Conservation (phyloP, 176 grass and related monocot species). For the Carex parvula region DNA sequence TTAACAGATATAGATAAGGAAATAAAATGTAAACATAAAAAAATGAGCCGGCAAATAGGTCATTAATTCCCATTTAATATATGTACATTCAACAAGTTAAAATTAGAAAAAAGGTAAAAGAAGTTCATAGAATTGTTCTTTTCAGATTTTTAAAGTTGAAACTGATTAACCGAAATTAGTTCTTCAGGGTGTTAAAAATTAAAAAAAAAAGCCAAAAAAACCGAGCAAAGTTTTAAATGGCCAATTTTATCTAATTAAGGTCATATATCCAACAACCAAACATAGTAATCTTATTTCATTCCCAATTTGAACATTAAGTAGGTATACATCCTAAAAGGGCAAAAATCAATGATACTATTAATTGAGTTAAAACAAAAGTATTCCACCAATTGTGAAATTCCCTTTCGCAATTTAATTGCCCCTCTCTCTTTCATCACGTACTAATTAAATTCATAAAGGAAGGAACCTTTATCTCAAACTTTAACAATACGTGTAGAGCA, state of each 20-base stretch:
- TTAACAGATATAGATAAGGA: not conserved
- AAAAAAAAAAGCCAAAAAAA: not conserved
- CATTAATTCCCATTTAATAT: not conserved
- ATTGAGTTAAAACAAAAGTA: not conserved
- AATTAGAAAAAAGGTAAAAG: too few relatives aligned
- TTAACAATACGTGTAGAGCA: too few relatives aligned
- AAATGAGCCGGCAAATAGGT: not conserved
- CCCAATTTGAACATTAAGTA: not conserved
- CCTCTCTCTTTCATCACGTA: too few relatives aligned
- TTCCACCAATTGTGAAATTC: not conserved
- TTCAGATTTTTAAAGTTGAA: too few relatives aligned
- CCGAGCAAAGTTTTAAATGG: not conserved
- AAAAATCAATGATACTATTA: slow-evolving; percentile 9
- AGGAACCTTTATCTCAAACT: too few relatives aligned
- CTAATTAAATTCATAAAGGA: too few relatives aligned
- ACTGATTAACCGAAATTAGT: too few relatives aligned
- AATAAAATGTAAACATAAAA: too few relatives aligned
- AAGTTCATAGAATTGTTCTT: too few relatives aligned
- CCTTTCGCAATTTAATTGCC: not conserved
- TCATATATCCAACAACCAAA: too few relatives aligned
- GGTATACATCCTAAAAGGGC: not conserved
- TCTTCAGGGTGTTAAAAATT: not conserved
- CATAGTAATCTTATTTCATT: not conserved
- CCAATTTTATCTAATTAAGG: too few relatives aligned
- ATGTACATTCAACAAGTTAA: too few relatives aligned